phyloP scores from a whole-genome alignment of 768 basidiomycete species.

The Tulasnella sp. region DNA sequence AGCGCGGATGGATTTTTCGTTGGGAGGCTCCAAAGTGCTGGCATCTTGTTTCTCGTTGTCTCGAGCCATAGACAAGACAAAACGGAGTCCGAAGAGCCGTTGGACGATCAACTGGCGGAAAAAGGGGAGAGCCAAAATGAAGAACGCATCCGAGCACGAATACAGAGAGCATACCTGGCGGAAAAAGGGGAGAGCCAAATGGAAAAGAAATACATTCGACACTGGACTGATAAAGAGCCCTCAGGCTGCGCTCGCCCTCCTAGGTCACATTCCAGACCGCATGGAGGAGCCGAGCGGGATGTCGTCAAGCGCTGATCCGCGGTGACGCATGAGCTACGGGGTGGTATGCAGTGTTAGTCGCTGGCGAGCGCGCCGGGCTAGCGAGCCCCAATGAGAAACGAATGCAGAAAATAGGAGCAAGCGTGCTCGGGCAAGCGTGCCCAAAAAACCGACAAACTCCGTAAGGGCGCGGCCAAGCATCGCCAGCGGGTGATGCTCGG shows the following conservation, averaged over 20 bases:
- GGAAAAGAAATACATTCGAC: not conserved
- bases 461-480: too few species aligned
- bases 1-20: not conserved
- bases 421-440: too few species aligned
- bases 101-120: constrained; percentile 11
- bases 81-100: not conserved
- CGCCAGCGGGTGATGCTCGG: too few species aligned
- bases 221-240: not conserved
- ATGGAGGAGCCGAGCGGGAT: not conserved
- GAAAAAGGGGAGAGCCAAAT: not conserved
- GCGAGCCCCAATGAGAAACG: too few species aligned
- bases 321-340: not conserved
- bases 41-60: too few species aligned
- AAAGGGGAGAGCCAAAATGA: constrained; percentile 1
- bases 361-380: too few species aligned
- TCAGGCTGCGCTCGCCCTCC: not conserved
- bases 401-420: too few species aligned
- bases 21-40: not conserved
- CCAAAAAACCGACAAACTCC: too few species aligned
- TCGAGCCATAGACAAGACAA: not conserved
- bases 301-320: not conserved
- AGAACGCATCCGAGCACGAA: not conserved
- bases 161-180: not conserved
- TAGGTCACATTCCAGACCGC: not conserved
- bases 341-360: too few species aligned